Evolutionary conservation across 441 rosid genomes (phyloP), one percentile per base, ranked within the genome.

Genomic region (Corymbia calophylla): DNA sequence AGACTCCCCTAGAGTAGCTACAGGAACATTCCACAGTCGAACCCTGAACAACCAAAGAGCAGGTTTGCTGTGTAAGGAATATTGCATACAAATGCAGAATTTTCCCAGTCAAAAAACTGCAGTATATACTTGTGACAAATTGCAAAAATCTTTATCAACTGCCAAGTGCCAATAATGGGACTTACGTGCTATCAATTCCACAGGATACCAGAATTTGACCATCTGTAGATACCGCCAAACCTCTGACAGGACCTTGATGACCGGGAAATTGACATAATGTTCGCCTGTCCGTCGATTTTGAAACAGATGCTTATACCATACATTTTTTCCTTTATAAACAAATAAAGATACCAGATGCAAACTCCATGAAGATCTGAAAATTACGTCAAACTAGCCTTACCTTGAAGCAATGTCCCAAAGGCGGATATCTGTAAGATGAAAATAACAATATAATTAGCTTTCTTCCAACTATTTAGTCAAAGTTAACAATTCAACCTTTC

Each of bases 401-500:
- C 98, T 95, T 88, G 97, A 92, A 91, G 98, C 98, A 13, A 98
- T 91, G 92, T 97, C 99, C 99, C 99, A 98, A 70, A 98, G 97
- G 53, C 98, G 98, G 90, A 97, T 96, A 95, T 98, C 99, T 98
- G 96, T 92, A 93, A 88, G 73, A 27, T 68, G 49, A 64, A 87
- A 81, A 39, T 68, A 90, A 88, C 64, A 44, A 25, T 3, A 31
- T 5, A 91, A 80, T 53, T 51, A 27, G 85, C 54, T 58, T 18
- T n/a, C 44, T 53, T 32, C 47, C 27, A n/a, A 25, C 48, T 25
- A 53, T 25, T 32, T 35, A 86, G n/a, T 55, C 58, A 54, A 21
- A 9, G 62, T 23, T 25, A 17, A 31, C 66, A 35, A 68, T 35
- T 21, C 39, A 23, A 17, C 18, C 66, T 13, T n/a, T 23, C 87